These are phyloP conservation scores for Phaeotremella skinneri DNA, from an alignment of 768 basidiomycete genomes.

Conservation along the genomic window DNA sequence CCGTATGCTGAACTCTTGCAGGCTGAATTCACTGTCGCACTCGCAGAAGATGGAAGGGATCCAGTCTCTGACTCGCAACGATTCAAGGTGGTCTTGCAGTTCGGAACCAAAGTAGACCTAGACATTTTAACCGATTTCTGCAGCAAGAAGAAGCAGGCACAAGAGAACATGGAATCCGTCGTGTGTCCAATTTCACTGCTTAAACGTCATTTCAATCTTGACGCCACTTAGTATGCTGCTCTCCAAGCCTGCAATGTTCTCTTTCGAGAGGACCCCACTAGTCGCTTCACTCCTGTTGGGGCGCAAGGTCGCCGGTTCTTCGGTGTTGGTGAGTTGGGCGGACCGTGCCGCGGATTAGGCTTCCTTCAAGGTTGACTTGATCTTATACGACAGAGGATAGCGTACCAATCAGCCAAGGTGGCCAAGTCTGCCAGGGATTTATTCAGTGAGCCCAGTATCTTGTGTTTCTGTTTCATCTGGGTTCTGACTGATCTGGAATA, in stretches of 20 bases:
- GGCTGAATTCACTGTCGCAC: slow-evolving; percentile 35
- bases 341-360: not conserved
- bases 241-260: slow-evolving; percentile 50
- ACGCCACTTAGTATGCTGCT: slow-evolving; percentile 13
- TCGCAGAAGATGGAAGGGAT: slow-evolving; percentile 37
- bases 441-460: slow-evolving; percentile 35
- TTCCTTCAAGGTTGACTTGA: not conserved
- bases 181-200: slow-evolving; percentile 17
- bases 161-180: slow-evolving; percentile 36
- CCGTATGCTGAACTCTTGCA: slow-evolving; percentile 12
- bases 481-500: not conserved
- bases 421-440: slow-evolving; percentile 49
- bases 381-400: slow-evolving; percentile 29
- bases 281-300: slow-evolving; percentile 42
- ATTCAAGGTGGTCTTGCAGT: slow-evolving; percentile 45
- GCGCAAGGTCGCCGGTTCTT: slow-evolving; percentile 50
- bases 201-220: not conserved
- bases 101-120: slow-evolving; percentile 44
- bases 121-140: slow-evolving; percentile 44
- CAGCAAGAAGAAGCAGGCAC: slow-evolving; percentile 35
- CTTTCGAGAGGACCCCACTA: slow-evolving; percentile 41
- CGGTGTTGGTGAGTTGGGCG: slow-evolving; percentile 25
- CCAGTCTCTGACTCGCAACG: slow-evolving; percentile 37
- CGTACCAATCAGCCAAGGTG: slow-evolving; percentile 43
- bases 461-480: slow-evolving; percentile 1